Percentiles rank a stretch among this genome's conserved stretches.
These are phyloP conservation scores for Myxozyma mucilagina DNA, from an alignment of 805 yeast species.

Conservation along the genomic window DNA sequence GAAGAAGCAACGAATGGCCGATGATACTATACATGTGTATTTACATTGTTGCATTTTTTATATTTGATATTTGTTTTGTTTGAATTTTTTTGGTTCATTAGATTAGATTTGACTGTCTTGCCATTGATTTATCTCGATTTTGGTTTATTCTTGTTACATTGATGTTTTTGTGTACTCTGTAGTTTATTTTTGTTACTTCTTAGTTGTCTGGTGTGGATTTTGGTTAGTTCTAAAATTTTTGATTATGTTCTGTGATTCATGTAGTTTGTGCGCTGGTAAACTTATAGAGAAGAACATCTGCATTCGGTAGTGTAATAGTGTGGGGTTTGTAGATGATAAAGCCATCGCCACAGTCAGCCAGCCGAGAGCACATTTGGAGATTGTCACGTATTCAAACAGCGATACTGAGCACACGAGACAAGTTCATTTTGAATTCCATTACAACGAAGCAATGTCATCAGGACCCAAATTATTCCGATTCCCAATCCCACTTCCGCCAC, in stretches of 20 bases:
- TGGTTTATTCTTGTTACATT: neutral
- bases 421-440: neutral
- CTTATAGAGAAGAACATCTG: too few species aligned
- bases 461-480: conserved; percentile 30
- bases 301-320: neutral
- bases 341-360: neutral
- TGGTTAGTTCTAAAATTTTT: neutral
- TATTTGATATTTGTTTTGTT: neutral
- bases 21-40: neutral
- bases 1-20: neutral
- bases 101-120: neutral
- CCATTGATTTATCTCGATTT: neutral
- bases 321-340: neutral
- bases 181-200: neutral
- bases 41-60: neutral
- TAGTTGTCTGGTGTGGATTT: neutral
- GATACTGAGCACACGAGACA: neutral
- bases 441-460: conserved; percentile 1
- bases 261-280: neutral
- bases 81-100: neutral
- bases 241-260: neutral
- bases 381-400: neutral
- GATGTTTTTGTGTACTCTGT: neutral
- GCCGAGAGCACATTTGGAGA: neutral
- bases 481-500: conserved; percentile 27